phyloP scores from a whole-genome alignment of 1,284 basidiomycete genomes.

The Leucoagaricus sp. region DNA sequence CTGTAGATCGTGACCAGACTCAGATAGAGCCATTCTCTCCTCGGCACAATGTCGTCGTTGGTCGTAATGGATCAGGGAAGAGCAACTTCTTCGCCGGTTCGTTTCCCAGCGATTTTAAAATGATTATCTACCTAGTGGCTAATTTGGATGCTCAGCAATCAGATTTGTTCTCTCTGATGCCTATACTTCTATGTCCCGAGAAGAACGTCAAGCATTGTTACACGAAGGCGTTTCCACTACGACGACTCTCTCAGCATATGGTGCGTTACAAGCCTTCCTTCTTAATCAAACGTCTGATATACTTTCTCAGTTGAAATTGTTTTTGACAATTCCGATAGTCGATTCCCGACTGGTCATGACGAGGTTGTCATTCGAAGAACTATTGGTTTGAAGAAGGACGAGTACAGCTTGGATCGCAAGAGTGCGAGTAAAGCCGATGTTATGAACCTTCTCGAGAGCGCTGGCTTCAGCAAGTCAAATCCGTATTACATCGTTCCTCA shows the following conservation, averaged over 20 bases:
- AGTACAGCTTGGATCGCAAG: constrained; percentile 97
- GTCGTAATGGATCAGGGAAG: constrained; percentile 94
- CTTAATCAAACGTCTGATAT: too few species aligned
- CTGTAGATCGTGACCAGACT: constrained; percentile 75
- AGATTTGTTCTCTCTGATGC: constrained; percentile 98
- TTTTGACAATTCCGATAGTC: constrained; percentile 88
- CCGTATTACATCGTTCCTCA: constrained; percentile 99
- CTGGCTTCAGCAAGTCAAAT: constrained; percentile 96
- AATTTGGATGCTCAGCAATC: constrained; percentile 60
- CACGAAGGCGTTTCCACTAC: constrained; percentile 92
- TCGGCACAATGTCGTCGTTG: constrained; percentile 91
- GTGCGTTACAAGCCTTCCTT: constrained; percentile 38
- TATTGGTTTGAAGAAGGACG: constrained; percentile 98
- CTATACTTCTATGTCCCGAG: constrained; percentile 92
- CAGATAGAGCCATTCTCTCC: constrained; percentile 84
- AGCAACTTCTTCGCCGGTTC: constrained; percentile 94
- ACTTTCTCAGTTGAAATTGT: constrained; percentile 70
- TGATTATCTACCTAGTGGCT: neutral
- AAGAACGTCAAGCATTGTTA: constrained; percentile 89
- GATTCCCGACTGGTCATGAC: constrained; percentile 87
- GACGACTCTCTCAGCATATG: constrained; percentile 92
- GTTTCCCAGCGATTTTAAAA: constrained; percentile 23
- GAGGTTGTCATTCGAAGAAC: constrained; percentile 89
- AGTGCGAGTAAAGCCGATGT: constrained; percentile 96
- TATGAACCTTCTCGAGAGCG: constrained; percentile 93